Conservation (phyloP, 345 rosid genomes). For the Kernera saxatilis region DNA sequence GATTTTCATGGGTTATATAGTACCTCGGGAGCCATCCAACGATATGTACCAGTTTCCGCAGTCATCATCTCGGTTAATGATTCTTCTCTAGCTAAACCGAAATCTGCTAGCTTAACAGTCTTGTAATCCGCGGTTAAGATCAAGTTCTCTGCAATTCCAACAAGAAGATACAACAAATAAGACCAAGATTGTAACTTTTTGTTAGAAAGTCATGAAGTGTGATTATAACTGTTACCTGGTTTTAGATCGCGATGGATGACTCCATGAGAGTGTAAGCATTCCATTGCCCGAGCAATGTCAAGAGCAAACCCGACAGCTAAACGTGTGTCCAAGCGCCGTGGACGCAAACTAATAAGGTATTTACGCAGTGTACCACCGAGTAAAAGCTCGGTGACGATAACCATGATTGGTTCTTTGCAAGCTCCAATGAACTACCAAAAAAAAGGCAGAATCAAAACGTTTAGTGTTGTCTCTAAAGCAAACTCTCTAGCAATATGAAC, state of each 20-base stretch:
- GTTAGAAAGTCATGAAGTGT: not conserved
- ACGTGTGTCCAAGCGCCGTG: conserved; percentile 57
- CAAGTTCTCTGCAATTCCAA: conserved; percentile 59
- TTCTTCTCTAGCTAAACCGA: conserved; percentile 98
- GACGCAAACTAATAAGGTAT: conserved; percentile 66
- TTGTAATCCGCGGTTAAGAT: conserved; percentile 75
- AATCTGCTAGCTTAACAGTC: conserved; percentile 87
- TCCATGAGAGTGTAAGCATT: conserved; percentile 92
- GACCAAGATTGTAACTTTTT: not conserved
- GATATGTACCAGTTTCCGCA: conserved; percentile 96
- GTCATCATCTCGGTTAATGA: conserved; percentile 99
- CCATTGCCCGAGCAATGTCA: conserved; percentile 98
- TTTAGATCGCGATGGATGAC: conserved; percentile 94
- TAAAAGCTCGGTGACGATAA: conserved; percentile 88
- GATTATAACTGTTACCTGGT: conserved; percentile 50
- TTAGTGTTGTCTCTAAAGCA: not conserved
- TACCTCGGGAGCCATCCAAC: conserved; percentile 99
- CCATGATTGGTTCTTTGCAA: conserved; percentile 93
- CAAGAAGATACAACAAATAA: not conserved
- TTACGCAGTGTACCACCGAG: conserved; percentile 84
- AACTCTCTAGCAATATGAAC: not conserved
- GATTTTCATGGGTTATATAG: not conserved
- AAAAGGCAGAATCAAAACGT: not conserved
- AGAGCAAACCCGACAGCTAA: conserved; percentile 80
- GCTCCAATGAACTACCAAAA: conserved; percentile 86